Conservation (phyloP, 805 yeast genomes). For the Candida nitratophila region DNA sequence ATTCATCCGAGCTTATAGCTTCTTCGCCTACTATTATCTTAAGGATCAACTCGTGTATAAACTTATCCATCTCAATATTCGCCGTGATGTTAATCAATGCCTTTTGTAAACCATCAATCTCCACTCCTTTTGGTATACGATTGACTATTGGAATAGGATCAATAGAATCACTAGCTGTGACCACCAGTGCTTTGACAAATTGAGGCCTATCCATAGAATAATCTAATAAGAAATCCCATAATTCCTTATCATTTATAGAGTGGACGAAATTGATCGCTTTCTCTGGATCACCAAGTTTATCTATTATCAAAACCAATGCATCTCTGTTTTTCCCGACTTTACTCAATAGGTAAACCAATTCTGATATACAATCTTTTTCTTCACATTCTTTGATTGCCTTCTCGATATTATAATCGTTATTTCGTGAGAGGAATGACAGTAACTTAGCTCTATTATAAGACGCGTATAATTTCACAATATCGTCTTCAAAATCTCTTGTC, state of each 20-base stretch:
- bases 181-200: conserved; percentile 71
- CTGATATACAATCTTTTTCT: conserved; percentile 45
- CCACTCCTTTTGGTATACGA: conserved; percentile 53
- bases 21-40: conserved; percentile 50
- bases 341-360: conserved; percentile 75
- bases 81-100: conserved; percentile 55
- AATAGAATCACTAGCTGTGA: conserved; percentile 54
- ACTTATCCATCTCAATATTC: conserved; percentile 50
- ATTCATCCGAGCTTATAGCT: conserved; percentile 24
- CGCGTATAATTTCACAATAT: conserved; percentile 55
- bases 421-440: conserved; percentile 52
- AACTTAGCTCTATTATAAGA: conserved; percentile 49
- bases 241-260: conserved; percentile 58
- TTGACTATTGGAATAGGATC: conserved; percentile 66
- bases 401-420: conserved; percentile 60
- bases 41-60: conserved; percentile 49
- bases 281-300: conserved; percentile 69
- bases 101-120: conserved; percentile 57
- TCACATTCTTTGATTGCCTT: conserved; percentile 65
- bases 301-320: conserved; percentile 73
- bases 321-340: conserved; percentile 71
- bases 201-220: conserved; percentile 65
- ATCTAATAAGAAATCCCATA: conserved; percentile 72
- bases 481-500: conserved; percentile 54
- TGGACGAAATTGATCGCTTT: conserved; percentile 77